Evolutionary conservation across 441 rosid genomes (phyloP).

Genomic region (Isatis lusitanica): DNA sequence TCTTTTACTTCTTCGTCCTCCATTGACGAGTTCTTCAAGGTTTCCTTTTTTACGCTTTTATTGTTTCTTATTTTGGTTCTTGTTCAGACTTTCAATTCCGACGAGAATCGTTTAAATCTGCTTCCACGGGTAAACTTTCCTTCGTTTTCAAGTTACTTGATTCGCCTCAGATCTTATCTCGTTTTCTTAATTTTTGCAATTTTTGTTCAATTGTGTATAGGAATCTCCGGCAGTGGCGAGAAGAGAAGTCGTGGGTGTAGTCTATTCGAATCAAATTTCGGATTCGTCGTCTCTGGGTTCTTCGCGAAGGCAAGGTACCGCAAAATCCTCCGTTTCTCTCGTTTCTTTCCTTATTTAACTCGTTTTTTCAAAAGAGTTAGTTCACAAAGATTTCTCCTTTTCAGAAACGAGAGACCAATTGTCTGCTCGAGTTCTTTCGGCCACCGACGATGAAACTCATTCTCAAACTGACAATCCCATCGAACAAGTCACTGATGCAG

Average conservation of each 20-base stretch:
- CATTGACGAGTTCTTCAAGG: not conserved
- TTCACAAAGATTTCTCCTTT: conserved; percentile 28
- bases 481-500: conserved; percentile 46
- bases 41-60: not conserved
- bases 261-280: conserved; percentile 43
- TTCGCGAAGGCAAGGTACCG: conserved; percentile 12
- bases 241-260: conserved; percentile 55
- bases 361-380: too few relatives aligned
- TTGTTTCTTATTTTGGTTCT: not conserved
- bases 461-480: conserved; percentile 46
- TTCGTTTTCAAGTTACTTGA: not conserved
- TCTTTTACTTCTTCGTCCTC: not conserved
- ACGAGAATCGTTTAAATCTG: conserved; percentile 52
- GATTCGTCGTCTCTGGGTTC: conserved; percentile 7
- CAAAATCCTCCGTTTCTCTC: not conserved
- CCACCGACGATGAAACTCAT: conserved; percentile 46
- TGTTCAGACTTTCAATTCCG: conserved; percentile 56
- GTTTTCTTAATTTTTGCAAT: conserved; percentile 2
- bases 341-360: not conserved
- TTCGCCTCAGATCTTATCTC: conserved; percentile 17
- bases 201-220: conserved; percentile 34
- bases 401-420: conserved; percentile 53
- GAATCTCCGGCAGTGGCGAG: conserved; percentile 50
- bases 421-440: conserved; percentile 63
- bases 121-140: conserved; percentile 50